Conservation (phyloP, 495 filamentous ascomycete genomes). For the Letharia lupina region DNA sequence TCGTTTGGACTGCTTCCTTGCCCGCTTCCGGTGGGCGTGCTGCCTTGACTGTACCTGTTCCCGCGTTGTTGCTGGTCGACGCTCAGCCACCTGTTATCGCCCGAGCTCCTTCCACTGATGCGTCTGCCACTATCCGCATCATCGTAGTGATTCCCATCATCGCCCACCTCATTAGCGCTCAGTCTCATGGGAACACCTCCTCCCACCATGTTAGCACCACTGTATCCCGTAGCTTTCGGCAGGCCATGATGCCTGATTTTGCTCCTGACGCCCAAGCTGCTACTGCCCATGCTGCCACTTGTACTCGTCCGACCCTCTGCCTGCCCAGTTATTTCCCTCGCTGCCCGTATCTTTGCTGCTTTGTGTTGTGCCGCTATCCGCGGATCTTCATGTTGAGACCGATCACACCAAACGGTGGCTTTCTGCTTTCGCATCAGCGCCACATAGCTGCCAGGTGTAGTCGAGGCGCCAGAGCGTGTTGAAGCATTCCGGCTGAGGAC, state of each 20-base stretch:
- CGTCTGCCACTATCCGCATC: constrained; percentile 48
- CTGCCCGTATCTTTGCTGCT: constrained; percentile 74
- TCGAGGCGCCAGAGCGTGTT: constrained; percentile 53
- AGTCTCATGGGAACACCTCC: constrained; percentile 81
- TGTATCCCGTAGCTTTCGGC: constrained; percentile 62
- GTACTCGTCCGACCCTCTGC: constrained; percentile 45
- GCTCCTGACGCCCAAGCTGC: constrained; percentile 47
- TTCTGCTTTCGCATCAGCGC: constrained; percentile 92
- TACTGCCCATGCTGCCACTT: constrained; percentile 46
- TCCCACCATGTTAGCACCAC: constrained; percentile 61
- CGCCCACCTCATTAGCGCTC: constrained; percentile 89
- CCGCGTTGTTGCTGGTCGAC: constrained; percentile 42
- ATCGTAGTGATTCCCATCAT: constrained; percentile 69
- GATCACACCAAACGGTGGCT: constrained; percentile 97
- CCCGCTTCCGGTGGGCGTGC: constrained; percentile 45
- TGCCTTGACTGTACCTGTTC: constrained; percentile 58
- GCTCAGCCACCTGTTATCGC: constrained; percentile 55
- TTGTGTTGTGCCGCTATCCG: constrained; percentile 68
- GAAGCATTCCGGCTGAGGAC: constrained; percentile 69
- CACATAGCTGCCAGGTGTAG: constrained; percentile 69
- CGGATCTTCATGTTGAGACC: constrained; percentile 86
- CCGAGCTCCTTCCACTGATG: constrained; percentile 67
- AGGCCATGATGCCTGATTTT: constrained; percentile 78
- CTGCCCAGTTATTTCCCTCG: constrained; percentile 57
- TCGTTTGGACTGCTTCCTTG: constrained; percentile 52